These are phyloP conservation scores for Hylodesmum podocarpum DNA, from an alignment of 306 rosid genomes.

Conservation along the genomic window DNA sequence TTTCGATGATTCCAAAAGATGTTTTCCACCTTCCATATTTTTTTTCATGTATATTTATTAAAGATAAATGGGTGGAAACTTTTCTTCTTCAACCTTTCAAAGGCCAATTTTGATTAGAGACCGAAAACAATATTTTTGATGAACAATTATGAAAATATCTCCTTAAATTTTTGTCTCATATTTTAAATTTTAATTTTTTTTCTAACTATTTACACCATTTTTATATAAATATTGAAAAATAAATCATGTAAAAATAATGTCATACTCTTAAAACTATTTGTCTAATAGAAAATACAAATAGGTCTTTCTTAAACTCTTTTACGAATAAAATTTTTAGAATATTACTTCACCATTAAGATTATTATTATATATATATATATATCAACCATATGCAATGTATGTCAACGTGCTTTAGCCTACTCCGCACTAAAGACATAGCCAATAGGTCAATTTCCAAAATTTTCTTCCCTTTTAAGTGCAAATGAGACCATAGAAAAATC, in stretches of 20 bases:
- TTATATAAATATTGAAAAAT: neutral
- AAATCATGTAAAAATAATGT: neutral
- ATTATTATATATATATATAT: neutral
- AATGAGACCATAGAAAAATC: neutral
- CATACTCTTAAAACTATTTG: neutral
- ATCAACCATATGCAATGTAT: neutral
- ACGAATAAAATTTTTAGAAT: neutral
- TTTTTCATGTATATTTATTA: neutral
- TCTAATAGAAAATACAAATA: neutral
- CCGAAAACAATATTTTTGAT: neutral
- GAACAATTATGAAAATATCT: neutral
- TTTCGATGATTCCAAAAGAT: neutral
- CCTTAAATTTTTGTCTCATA: neutral
- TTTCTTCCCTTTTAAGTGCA: neutral
- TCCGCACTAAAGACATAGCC: neutral
- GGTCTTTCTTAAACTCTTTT: no score
- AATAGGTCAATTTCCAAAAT: neutral
- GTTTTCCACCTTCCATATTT: neutral
- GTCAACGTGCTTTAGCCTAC: constrained; percentile 30
- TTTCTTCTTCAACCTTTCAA: neutral
- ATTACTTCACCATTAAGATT: neutral
- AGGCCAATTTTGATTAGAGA: neutral
- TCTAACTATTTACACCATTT: neutral
- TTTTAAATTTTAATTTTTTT: neutral
- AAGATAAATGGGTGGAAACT: neutral